These are phyloP conservation scores for Dillenia suffruticosa DNA, from an alignment of 164 flowering plant genomes.

Conservation along the genomic window DNA sequence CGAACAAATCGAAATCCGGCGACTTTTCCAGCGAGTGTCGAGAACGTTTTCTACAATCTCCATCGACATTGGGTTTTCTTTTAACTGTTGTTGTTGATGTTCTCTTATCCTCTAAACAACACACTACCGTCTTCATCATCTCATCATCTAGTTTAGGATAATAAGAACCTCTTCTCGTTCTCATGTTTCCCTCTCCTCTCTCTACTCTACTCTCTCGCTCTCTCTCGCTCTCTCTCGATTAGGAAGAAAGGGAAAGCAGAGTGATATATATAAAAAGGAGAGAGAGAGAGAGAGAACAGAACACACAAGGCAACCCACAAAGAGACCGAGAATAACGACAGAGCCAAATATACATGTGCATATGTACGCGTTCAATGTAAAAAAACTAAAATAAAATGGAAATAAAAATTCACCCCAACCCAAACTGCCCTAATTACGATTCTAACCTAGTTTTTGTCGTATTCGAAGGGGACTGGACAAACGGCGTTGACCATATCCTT, in stretches of 20 bases:
- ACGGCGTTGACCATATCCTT: slow-evolving; percentile 39
- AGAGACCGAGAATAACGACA: slow-evolving; percentile 20
- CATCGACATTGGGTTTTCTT: slow-evolving; percentile 13
- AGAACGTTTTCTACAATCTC: slow-evolving; percentile 20
- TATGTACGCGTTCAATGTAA: too few species aligned
- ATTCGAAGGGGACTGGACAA: slow-evolving; percentile 21
- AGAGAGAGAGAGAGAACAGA: neutral
- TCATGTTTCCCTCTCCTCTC: slow-evolving; percentile 20
- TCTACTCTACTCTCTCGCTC: neutral
- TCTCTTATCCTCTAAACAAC: too few species aligned
- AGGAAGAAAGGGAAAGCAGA: slow-evolving; percentile 1
- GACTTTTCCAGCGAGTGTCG: slow-evolving; percentile 11
- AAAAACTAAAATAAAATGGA: too few species aligned
- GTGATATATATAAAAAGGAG: slow-evolving; percentile 9
- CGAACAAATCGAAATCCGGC: slow-evolving; percentile 40
- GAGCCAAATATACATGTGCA: slow-evolving; percentile 10
- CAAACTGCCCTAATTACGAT: slow-evolving; percentile 2
- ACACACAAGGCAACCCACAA: neutral
- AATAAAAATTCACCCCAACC: neutral
- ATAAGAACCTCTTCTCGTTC: slow-evolving; percentile 37
- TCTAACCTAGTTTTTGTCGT: slow-evolving; percentile 16
- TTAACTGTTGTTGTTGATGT: neutral
- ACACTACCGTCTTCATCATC: neutral
- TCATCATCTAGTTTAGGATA: slow-evolving; percentile 12
- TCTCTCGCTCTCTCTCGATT: neutral